These are phyloP conservation scores for Zymoseptoria brevis DNA, from an alignment of 2,329 filamentous ascomycete species.

Conservation along the genomic window DNA sequence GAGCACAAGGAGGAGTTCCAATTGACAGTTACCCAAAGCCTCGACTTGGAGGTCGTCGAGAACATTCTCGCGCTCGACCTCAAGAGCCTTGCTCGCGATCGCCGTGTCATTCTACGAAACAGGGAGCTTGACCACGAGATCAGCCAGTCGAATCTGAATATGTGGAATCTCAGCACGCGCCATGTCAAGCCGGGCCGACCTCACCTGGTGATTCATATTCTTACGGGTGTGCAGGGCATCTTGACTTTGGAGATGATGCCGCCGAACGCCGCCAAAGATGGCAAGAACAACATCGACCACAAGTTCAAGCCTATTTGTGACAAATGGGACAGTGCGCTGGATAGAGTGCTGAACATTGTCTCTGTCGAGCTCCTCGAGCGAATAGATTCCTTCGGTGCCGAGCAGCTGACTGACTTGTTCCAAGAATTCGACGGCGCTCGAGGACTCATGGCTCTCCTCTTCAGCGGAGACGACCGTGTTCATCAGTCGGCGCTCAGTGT, in stretches of 20 bases:
- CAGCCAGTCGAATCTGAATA: constrained; percentile 60
- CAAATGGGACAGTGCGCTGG: constrained; percentile 71
- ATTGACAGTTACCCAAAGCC: constrained; percentile 31
- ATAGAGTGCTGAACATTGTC: constrained; percentile 54
- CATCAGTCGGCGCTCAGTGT: constrained; percentile 74
- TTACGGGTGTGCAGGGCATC: constrained; percentile 62
- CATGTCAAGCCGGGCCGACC: constrained; percentile 59
- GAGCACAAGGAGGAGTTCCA: constrained; percentile 25
- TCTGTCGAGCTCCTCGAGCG: constrained; percentile 67
- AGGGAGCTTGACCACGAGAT: constrained; percentile 58
- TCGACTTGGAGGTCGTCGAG: constrained; percentile 58
- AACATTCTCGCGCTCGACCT: constrained; percentile 63
- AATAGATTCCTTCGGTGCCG: constrained; percentile 65
- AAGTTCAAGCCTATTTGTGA: constrained; percentile 47
- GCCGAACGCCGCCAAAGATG: constrained; percentile 32
- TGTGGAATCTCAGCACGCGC: constrained; percentile 71
- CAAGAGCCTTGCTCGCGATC: constrained; percentile 61
- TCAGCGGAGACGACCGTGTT: constrained; percentile 71
- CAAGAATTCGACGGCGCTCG: constrained; percentile 60
- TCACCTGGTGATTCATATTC: constrained; percentile 64
- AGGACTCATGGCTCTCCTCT: constrained; percentile 67
- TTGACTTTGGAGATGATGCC: constrained; percentile 67
- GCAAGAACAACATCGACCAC: constrained; percentile 3
- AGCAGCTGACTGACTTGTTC: constrained; percentile 63
- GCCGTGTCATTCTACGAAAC: constrained; percentile 54